Evolutionary conservation across 2,329 filamentous ascomycete genomes (phyloP).

Genomic region (Aspergillus novofumigatus): DNA sequence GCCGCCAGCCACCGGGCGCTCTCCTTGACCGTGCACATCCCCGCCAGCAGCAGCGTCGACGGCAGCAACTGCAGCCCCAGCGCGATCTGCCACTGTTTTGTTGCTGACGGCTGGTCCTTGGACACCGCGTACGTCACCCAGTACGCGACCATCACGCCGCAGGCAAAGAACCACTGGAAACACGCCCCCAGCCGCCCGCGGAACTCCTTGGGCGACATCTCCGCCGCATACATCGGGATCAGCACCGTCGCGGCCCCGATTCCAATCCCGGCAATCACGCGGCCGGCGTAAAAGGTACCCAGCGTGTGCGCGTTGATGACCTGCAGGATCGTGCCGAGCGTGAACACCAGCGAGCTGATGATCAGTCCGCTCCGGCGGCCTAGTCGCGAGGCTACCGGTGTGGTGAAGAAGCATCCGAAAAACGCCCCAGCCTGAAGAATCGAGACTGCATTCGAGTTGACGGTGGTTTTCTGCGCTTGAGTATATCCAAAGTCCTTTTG

Average conservation of each 20-base stretch:
- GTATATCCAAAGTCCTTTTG: slow-evolving; percentile 36
- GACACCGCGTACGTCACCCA: slow-evolving; percentile 49
- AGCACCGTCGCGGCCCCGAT: slow-evolving; percentile 42
- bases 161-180: slow-evolving; percentile 38
- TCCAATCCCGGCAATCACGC: slow-evolving; percentile 45
- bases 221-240: slow-evolving; percentile 40
- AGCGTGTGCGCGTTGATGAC: slow-evolving; percentile 44
- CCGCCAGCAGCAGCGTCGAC: slow-evolving; percentile 44
- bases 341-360: slow-evolving; percentile 39
- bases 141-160: slow-evolving; percentile 38
- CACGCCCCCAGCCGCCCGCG: slow-evolving; percentile 37
- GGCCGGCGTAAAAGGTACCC: slow-evolving; percentile 43
- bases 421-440: slow-evolving; percentile 51
- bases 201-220: slow-evolving; percentile 41
- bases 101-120: slow-evolving; percentile 34
- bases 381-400: slow-evolving; percentile 41
- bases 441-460: slow-evolving; percentile 47
- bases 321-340: slow-evolving; percentile 41
- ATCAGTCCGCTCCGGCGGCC: slow-evolving; percentile 45
- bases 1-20: slow-evolving; percentile 47
- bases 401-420: slow-evolving; percentile 48
- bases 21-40: slow-evolving; percentile 49
- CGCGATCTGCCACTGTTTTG: slow-evolving; percentile 50
- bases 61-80: slow-evolving; percentile 46
- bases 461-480: slow-evolving; percentile 35